Evolutionary conservation across 2,329 filamentous ascomycete species (phyloP).

Genomic region (Phialophora tarda): DNA sequence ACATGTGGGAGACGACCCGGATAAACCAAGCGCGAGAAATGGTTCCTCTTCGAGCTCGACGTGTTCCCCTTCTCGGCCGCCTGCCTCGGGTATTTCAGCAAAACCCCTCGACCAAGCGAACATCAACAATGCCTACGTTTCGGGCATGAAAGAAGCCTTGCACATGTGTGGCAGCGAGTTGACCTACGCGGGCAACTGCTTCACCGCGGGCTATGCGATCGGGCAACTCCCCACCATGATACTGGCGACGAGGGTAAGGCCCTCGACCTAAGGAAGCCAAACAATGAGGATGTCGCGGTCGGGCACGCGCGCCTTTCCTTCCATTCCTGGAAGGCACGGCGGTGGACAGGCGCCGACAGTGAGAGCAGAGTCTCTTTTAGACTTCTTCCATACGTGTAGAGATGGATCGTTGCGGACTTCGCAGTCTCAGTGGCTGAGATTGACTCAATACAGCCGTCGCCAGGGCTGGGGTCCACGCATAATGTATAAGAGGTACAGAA

Average conservation of each 20-base stretch:
- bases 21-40: constrained; percentile 56
- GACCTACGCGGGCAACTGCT: constrained; percentile 46
- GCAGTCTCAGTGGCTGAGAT: no score
- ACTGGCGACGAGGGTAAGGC: constrained; percentile 9
- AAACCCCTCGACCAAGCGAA: constrained; percentile 36
- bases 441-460: no score
- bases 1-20: constrained; percentile 61
- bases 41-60: constrained; percentile 44
- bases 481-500: no score
- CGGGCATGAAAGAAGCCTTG: constrained; percentile 55
- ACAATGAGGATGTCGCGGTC: no score
- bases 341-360: no score
- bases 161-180: constrained; percentile 57
- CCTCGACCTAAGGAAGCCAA: no score
- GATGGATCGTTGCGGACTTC: no score
- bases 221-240: constrained; percentile 8
- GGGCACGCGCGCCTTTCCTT: no score
- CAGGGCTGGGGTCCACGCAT: no score
- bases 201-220: constrained; percentile 60
- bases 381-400: no score
- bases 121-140: constrained; percentile 40
- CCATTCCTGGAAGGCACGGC: no score
- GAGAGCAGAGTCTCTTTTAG: no score
- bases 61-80: constrained; percentile 42
- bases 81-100: constrained; percentile 42